Conservation (phyloP, 2,329 filamentous ascomycete species). For the Aspergillus bombycis region DNA sequence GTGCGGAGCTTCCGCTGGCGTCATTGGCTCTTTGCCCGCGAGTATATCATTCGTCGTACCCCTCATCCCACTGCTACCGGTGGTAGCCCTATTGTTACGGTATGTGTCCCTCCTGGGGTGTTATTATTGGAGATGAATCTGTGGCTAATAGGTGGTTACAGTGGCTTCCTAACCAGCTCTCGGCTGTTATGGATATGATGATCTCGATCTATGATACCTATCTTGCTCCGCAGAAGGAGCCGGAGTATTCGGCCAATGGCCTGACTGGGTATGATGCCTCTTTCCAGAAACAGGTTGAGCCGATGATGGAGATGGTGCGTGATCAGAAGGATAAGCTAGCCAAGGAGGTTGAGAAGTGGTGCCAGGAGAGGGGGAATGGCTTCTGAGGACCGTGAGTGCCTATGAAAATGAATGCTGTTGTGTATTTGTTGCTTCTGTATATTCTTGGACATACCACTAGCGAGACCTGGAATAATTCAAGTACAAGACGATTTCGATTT, state of each 20-base stretch:
- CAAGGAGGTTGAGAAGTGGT: slow-evolving; percentile 50
- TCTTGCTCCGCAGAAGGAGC: slow-evolving; percentile 37
- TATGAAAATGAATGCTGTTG: neutral
- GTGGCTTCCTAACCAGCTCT: slow-evolving; percentile 54
- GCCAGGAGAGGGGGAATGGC: slow-evolving; percentile 46
- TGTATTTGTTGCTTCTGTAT: neutral
- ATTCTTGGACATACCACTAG: neutral
- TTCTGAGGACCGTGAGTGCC: slow-evolving; percentile 15
- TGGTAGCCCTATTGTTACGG: slow-evolving; percentile 53
- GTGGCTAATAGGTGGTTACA: slow-evolving; percentile 20
- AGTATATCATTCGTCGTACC: slow-evolving; percentile 52
- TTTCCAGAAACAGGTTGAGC: slow-evolving; percentile 41
- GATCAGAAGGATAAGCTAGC: slow-evolving; percentile 39
- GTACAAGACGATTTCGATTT: neutral
- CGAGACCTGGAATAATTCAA: neutral
- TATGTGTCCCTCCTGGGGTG: slow-evolving; percentile 25
- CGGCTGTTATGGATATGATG: slow-evolving; percentile 54
- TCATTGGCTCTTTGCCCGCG: slow-evolving; percentile 53
- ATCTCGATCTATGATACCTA: slow-evolving; percentile 47
- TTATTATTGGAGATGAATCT: neutral
- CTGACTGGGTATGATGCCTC: slow-evolving; percentile 25
- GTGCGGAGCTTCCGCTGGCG: slow-evolving; percentile 55
- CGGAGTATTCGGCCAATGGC: slow-evolving; percentile 25
- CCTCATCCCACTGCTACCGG: slow-evolving; percentile 52
- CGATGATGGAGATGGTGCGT: slow-evolving; percentile 41